Conservation (phyloP, 768 basidiomycete species). For the Mycena filopes region DNA sequence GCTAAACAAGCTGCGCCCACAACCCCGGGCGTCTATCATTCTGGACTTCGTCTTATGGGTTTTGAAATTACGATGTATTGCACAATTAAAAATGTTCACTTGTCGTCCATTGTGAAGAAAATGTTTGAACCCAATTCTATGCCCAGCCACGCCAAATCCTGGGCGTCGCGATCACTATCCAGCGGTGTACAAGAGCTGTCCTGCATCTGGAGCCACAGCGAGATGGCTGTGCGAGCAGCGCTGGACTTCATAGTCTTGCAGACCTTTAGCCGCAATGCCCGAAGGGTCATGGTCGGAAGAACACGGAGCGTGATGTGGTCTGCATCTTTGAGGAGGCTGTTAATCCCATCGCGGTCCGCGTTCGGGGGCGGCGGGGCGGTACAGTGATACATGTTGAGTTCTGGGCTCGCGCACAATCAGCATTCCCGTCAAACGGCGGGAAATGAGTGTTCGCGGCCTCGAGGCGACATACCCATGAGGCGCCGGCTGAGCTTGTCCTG, state of each 20-base stretch:
- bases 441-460: background rate
- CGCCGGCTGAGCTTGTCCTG: conserved; percentile 68
- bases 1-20: conserved; percentile 5
- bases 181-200: conserved; percentile 61
- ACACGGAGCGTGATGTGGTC: conserved; percentile 56
- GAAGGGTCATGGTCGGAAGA: conserved; percentile 76
- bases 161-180: conserved; percentile 56
- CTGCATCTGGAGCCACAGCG: conserved; percentile 67
- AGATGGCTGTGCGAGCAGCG: conserved; percentile 46
- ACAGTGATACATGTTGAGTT: conserved; percentile 43
- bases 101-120: conserved; percentile 43
- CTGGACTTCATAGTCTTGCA: conserved; percentile 57
- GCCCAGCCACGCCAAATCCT: conserved; percentile 77
- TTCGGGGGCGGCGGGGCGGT: conserved; percentile 38
- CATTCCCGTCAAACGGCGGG: conserved; percentile 6
- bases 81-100: conserved; percentile 20
- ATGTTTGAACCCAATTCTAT: conserved; percentile 64
- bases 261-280: conserved; percentile 71
- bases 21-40: conserved; percentile 5
- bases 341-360: conserved; percentile 27
- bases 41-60: background rate
- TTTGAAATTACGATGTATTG: conserved; percentile 7
- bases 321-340: conserved; percentile 30
- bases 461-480: conserved; percentile 63
- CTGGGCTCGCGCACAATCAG: conserved; percentile 29